Percentiles rank a stretch among this genome's conserved stretches.
These are phyloP conservation scores for Apiotrichum veenhuisii DNA, from an alignment of 1,284 basidiomycete species.

Conservation along the genomic window DNA sequence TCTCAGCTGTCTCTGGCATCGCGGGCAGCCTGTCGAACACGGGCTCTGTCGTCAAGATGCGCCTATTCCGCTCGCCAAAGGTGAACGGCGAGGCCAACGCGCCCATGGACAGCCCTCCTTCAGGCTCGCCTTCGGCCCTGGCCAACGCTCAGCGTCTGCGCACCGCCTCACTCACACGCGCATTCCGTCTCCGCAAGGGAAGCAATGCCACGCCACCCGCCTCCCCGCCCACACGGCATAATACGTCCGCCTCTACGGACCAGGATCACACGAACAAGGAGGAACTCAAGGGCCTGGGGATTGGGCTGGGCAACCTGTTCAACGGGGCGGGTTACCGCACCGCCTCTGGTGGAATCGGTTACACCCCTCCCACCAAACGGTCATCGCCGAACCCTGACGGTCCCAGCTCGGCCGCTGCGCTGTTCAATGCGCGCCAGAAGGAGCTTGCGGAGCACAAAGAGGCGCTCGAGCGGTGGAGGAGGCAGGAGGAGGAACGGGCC, in stretches of 20 bases:
- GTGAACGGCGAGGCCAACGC: neutral
- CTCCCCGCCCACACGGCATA: neutral
- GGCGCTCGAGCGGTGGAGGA: slow-evolving; percentile 32
- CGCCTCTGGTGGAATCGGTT: slow-evolving; percentile 16
- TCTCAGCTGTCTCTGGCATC: neutral
- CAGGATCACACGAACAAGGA: slow-evolving; percentile 5
- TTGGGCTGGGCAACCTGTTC: slow-evolving; percentile 3
- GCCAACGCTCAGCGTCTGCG: neutral
- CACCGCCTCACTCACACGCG: slow-evolving; percentile 7
- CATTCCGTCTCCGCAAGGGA: slow-evolving; percentile 13
- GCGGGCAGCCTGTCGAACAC: too few species aligned
- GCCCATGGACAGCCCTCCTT: slow-evolving; percentile 1
- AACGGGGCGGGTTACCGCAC: slow-evolving; percentile 13
- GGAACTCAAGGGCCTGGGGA: slow-evolving; percentile 9
- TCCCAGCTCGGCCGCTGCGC: slow-evolving; percentile 22
- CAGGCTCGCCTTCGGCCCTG: too few species aligned
- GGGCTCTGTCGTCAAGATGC: slow-evolving; percentile 11
- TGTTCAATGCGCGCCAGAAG: slow-evolving; percentile 25
- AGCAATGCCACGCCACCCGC: slow-evolving; percentile 6
- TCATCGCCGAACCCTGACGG: slow-evolving; percentile 1
- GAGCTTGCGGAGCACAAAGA: slow-evolving; percentile 26
- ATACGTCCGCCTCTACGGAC: neutral
- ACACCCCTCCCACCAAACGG: slow-evolving; percentile 12
- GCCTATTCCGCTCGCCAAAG: slow-evolving; percentile 9
- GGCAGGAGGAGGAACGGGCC: slow-evolving; percentile 11